Base-by-base conservation (phyloP, 805 yeast species). In the Saccharomycopsis malanga region DNA sequence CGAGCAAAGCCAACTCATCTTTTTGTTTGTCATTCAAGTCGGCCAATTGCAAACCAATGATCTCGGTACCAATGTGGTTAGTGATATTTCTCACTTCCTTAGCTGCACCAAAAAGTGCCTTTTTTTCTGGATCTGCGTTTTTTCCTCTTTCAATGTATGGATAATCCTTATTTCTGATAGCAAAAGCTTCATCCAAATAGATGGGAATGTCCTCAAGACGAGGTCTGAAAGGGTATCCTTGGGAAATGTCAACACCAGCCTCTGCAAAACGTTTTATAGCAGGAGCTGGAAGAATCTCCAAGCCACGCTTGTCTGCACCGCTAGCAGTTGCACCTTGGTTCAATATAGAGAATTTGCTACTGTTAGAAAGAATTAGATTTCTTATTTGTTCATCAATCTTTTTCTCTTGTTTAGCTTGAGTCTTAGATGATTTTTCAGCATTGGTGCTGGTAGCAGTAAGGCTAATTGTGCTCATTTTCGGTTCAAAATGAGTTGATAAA, bases 61-160 rank as follows among this genome's bases (percentile, higher is more conserved):
- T 65, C 50, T 71, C 76, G n/a, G 76, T 72, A 41, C 78, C 78
- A 53, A 72, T 60, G 52, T 69, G 64, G 48, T 65, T 67, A 49
- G 74, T 68, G 52, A 72, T 58, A 48, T 72, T 52, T 32, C 54
- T 63, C 22, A 72, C 72, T 49, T 66, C 61, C 24, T 58, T 61
- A 32, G 72, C 73, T 25, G 72, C 73, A 6, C 64, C 61, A 24
- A 70, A 61, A 23, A 70, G 57, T 1, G 66, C 66, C 51, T 61
- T 66, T 57, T 61, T 65, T 36, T 61, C 63, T 9, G 64, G 65
- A 50, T 65, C 69, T 12, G 68, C 70, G 36, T 60, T 58, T 52
- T 53, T 54, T 15, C 62, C 69, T 34, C 67, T 54, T 44, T 61
- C 67, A 42, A 58, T 51, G 50, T 64, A 69, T 22, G 61, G 63